These are phyloP conservation scores for Kwoniella dejecticola DNA, from an alignment of 768 basidiomycete genomes.

Conservation along the genomic window DNA sequence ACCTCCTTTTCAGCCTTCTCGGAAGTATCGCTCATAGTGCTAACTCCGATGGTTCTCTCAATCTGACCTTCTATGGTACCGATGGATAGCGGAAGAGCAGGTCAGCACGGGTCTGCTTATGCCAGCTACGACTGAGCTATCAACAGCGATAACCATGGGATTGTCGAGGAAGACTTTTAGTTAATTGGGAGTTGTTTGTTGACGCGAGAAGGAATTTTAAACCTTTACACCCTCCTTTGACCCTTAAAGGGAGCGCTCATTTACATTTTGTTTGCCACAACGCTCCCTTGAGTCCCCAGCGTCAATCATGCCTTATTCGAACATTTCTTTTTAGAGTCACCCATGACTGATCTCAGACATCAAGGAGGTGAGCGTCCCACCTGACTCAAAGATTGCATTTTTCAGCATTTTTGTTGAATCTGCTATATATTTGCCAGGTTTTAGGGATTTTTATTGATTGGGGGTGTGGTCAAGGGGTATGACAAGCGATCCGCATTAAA, in stretches of 20 bases:
- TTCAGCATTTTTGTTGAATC: neutral
- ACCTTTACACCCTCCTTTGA: neutral
- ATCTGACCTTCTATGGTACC: neutral
- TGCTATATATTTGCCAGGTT: no score
- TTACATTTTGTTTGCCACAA: no score
- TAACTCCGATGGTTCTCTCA: conserved; percentile 15
- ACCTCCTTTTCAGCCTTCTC: conserved; percentile 16
- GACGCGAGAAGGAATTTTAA: conserved; percentile 15
- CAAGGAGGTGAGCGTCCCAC: neutral
- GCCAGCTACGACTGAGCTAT: neutral
- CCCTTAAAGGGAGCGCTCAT: neutral
- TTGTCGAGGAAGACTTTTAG: neutral
- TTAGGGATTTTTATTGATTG: neutral
- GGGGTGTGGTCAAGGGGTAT: conserved; percentile 30
- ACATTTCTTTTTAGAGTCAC: no score
- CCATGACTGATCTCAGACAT: neutral
- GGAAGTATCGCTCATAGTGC: conserved; percentile 28
- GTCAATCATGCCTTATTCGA: no score
- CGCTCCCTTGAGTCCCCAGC: no score
- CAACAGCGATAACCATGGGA: neutral
- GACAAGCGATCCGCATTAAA: conserved; percentile 25
- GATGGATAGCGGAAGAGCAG: conserved; percentile 3
- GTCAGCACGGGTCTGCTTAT: neutral
- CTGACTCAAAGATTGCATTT: neutral
- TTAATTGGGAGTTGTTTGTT: conserved; percentile 5